Conservation (phyloP, 108 stramenopile species). For the Aureococcus anophagefferens region DNA sequence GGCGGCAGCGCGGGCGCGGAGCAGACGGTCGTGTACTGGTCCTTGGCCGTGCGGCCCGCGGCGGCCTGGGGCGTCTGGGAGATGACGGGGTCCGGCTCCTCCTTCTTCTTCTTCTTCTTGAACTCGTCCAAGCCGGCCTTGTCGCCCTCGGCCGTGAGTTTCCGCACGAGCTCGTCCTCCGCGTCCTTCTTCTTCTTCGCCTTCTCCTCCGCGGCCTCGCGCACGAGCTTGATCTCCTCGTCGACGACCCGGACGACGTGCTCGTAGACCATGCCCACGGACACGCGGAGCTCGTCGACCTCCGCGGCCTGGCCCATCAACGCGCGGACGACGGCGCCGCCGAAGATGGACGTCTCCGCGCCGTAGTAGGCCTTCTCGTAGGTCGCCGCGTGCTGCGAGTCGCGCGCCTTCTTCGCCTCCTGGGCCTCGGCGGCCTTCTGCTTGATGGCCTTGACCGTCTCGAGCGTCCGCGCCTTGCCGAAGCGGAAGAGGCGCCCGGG, state of each 20-base stretch:
- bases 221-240: not conserved
- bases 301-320: not conserved
- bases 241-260: not conserved
- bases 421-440: no score
- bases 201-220: no score
- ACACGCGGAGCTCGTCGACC: not conserved
- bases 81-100: not conserved
- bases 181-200: no score
- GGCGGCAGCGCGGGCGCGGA: not conserved
- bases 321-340: not conserved
- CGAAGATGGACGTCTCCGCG: not conserved
- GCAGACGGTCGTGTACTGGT: not conserved
- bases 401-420: no score
- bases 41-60: not conserved
- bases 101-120: no score
- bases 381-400: not conserved
- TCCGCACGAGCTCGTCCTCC: no score
- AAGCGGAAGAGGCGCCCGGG: no score
- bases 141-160: no score
- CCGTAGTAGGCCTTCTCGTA: not conserved
- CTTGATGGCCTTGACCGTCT: not conserved
- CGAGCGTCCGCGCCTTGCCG: not conserved
- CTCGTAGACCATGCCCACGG: not conserved
- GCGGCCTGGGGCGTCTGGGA: not conserved
- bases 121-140: no score